Conservation (phyloP, 805 yeast species). For the Yamadazyma paraphyllophila region DNA sequence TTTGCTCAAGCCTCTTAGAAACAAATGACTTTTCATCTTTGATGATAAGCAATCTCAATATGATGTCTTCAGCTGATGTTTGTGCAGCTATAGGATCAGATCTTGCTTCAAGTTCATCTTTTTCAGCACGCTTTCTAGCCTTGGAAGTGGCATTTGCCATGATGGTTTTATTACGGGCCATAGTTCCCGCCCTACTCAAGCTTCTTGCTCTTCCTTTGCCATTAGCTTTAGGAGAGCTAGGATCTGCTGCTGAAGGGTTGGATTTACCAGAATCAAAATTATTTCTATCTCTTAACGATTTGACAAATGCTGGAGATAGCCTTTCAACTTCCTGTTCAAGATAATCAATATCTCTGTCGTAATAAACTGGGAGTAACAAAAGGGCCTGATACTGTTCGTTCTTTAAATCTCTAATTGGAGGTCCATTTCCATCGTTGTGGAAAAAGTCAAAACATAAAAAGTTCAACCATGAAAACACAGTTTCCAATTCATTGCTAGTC, state of each 20-base stretch:
- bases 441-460: conserved; percentile 69
- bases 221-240: not conserved
- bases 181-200: conserved; percentile 41
- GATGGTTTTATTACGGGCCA: conserved; percentile 65
- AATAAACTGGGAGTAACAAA: conserved; percentile 60
- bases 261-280: conserved; percentile 30
- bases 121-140: conserved; percentile 47
- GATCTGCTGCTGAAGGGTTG: too few relatives aligned
- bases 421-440: conserved; percentile 80
- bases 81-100: conserved; percentile 45
- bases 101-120: conserved; percentile 40
- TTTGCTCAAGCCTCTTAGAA: conserved; percentile 54
- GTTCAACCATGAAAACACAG: conserved; percentile 68
- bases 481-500: conserved; percentile 59
- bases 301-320: conserved; percentile 53
- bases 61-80: conserved; percentile 58
- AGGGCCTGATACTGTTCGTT: conserved; percentile 63
- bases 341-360: conserved; percentile 48
- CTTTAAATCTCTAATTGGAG: conserved; percentile 61
- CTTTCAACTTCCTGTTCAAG: conserved; percentile 60
- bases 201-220: conserved; percentile 10
- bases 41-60: conserved; percentile 68
- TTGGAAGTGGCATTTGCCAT: conserved; percentile 68
- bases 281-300: conserved; percentile 47
- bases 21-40: conserved; percentile 63